A percentile compares a stretch with the other conserved stretches of the same genome.
Evolutionary conservation across 1,139 yeast species (phyloP).

Genomic region (Debaryomyces nepalensis): DNA sequence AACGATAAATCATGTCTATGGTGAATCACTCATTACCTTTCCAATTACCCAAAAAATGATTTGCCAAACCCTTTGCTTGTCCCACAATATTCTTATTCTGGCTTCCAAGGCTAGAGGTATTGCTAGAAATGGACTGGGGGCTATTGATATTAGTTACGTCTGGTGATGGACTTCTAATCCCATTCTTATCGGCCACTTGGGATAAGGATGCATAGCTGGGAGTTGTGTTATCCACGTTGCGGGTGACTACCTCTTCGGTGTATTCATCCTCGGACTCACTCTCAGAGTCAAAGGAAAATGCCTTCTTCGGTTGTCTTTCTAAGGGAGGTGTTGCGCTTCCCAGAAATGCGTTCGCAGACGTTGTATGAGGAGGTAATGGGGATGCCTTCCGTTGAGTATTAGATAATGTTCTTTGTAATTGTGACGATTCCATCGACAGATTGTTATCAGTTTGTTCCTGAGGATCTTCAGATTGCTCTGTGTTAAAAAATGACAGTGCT

Average conservation of each 20-base stretch:
- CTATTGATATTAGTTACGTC: slow-evolving; percentile 16
- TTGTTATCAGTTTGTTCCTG: slow-evolving; percentile 14
- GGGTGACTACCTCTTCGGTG: slow-evolving; percentile 28
- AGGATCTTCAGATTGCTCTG: slow-evolving; percentile 12
- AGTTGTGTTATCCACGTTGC: slow-evolving; percentile 17
- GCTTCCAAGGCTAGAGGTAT: slow-evolving; percentile 9
- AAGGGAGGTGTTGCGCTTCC: slow-evolving; percentile 29
- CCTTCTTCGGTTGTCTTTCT: slow-evolving; percentile 18
- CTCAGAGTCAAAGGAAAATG: slow-evolving; percentile 41
- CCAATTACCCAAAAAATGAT: slow-evolving; percentile 41
- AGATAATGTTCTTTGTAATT: slow-evolving; percentile 23
- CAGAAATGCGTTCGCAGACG: slow-evolving; percentile 50
- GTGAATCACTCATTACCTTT: slow-evolving; percentile 24
- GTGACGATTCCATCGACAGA: slow-evolving; percentile 6
- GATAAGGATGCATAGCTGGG: slow-evolving; percentile 49
- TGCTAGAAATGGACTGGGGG: slow-evolving; percentile 5
- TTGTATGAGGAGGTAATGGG: slow-evolving; percentile 52
- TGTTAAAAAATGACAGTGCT: slow-evolving; percentile 11
- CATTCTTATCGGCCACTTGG: slow-evolving; percentile 55
- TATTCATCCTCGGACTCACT: slow-evolving; percentile 40
- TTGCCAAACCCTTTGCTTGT: slow-evolving; percentile 48
- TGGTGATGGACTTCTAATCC: slow-evolving; percentile 41
- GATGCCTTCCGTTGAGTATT: slow-evolving; percentile 41
- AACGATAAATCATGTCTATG: slow-evolving; percentile 10
- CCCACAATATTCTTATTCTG: slow-evolving; percentile 33